Evolutionary conservation across 73 alveolate genomes (phyloP).

Genomic region (Tetrahymena malaccensis): DNA sequence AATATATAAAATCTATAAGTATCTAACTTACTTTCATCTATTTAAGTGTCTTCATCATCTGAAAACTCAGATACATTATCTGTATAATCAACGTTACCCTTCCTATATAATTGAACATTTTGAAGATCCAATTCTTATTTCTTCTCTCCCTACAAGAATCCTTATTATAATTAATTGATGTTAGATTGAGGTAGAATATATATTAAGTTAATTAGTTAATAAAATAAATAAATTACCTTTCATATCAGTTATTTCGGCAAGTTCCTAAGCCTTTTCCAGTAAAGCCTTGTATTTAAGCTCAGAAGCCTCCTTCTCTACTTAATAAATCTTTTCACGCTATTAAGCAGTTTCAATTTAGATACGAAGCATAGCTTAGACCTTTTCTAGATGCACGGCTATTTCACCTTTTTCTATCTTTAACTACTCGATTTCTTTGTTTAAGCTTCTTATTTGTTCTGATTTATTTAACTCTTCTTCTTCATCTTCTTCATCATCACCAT

Average conservation of each 20-base stretch:
- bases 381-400: neutral
- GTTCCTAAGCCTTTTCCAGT: neutral
- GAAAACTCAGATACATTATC: neutral
- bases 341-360: neutral
- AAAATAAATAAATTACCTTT: neutral
- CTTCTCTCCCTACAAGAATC: neutral
- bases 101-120: neutral
- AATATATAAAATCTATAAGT: too few relatives aligned
- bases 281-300: neutral
- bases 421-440: neutral
- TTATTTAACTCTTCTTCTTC: neutral
- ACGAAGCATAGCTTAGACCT: neutral
- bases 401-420: neutral
- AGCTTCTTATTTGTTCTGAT: neutral
- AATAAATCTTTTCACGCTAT: neutral
- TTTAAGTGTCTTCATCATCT: neutral
- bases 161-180: neutral
- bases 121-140: neutral
- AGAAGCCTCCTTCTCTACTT: neutral
- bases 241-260: neutral
- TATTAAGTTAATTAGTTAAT: neutral
- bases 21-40: neutral
- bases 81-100: neutral
- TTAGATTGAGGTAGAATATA: neutral
- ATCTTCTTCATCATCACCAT: neutral